Evolutionary conservation across 495 filamentous ascomycete genomes (phyloP).

Genomic region (Penicillium bialowiezense): DNA sequence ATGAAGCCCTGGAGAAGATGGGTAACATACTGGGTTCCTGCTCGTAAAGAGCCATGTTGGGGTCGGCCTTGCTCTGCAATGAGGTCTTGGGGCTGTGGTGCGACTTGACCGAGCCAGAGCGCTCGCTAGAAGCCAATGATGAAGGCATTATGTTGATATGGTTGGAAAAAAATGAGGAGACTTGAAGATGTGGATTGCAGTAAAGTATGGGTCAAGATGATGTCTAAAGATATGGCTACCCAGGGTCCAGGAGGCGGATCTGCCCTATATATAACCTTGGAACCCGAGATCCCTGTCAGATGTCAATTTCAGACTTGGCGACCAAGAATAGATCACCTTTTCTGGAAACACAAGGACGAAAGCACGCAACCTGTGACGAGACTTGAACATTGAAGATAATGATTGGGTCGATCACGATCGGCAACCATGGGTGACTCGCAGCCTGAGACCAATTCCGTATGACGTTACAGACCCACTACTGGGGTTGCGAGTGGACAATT

Average conservation of each 20-base stretch:
- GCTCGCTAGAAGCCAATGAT: conserved; percentile 26
- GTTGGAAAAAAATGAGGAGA: neutral
- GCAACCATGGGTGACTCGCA: conserved; percentile 3
- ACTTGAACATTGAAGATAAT: conserved; percentile 7
- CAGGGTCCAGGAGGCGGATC: neutral
- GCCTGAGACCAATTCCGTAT: conserved; percentile 16
- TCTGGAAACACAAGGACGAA: conserved; percentile 1
- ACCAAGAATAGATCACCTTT: conserved; percentile 24
- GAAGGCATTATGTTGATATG: conserved; percentile 19
- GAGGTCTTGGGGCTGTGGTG: conserved; percentile 52
- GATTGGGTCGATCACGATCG: conserved; percentile 20
- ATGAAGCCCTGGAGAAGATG: too few species aligned
- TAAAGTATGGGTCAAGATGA: neutral
- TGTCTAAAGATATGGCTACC: neutral
- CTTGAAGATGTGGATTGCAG: neutral
- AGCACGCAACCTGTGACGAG: conserved; percentile 27
- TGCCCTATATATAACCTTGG: conserved; percentile 4
- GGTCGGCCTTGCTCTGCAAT: conserved; percentile 74
- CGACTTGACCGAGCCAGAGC: conserved; percentile 26
- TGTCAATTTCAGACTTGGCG: neutral
- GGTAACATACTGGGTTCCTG: conserved; percentile 78
- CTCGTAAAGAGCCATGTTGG: conserved; percentile 81
- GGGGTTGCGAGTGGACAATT: conserved; percentile 13
- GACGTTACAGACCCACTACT: conserved; percentile 13
- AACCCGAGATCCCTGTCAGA: neutral